These are phyloP conservation scores for Penicillium paradoxum DNA, from an alignment of 495 filamentous ascomycete species.

Conservation along the genomic window DNA sequence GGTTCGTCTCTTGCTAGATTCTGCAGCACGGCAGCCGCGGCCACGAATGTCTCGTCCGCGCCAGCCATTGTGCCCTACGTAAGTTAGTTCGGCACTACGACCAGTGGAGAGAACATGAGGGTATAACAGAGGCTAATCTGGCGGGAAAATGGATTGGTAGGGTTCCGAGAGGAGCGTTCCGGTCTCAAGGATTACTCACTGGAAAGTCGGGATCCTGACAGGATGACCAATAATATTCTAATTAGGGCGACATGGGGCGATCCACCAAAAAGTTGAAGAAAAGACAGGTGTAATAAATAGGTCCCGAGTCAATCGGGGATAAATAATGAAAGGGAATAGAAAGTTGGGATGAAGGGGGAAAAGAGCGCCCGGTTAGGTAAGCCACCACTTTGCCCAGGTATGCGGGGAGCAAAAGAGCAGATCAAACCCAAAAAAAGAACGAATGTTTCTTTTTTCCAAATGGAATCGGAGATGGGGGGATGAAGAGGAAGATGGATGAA, in stretches of 20 bases:
- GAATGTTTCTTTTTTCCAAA: too few species aligned
- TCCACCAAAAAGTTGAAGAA: slow-evolving; percentile 9
- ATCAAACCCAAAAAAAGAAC: slow-evolving; percentile 4
- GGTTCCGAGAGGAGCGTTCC: neutral
- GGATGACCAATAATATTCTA: slow-evolving; percentile 24
- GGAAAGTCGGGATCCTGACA: slow-evolving; percentile 37
- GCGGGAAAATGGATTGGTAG: neutral
- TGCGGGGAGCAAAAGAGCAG: slow-evolving; percentile 12
- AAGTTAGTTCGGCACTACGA: slow-evolving; percentile 6
- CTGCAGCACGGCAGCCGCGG: slow-evolving; percentile 58
- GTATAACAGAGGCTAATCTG: neutral
- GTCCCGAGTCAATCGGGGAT: slow-evolving; percentile 18
- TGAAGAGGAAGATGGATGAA: neutral
- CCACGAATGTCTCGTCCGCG: slow-evolving; percentile 58
- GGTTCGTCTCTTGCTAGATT: slow-evolving; percentile 52
- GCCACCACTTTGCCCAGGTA: slow-evolving; percentile 8
- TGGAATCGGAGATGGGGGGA: too few species aligned
- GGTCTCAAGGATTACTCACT: slow-evolving; percentile 21
- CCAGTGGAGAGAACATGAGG: neutral
- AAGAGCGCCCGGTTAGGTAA: slow-evolving; percentile 21
- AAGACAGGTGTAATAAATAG: slow-evolving; percentile 2
- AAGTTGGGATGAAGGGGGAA: slow-evolving; percentile 15
- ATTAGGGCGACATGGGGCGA: slow-evolving; percentile 44
- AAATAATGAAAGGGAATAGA: slow-evolving; percentile 16
- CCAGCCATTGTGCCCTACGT: slow-evolving; percentile 48